Base-by-base conservation (phyloP, 2,329 filamentous ascomycete genomes). In the Curvularia verruculosa region DNA sequence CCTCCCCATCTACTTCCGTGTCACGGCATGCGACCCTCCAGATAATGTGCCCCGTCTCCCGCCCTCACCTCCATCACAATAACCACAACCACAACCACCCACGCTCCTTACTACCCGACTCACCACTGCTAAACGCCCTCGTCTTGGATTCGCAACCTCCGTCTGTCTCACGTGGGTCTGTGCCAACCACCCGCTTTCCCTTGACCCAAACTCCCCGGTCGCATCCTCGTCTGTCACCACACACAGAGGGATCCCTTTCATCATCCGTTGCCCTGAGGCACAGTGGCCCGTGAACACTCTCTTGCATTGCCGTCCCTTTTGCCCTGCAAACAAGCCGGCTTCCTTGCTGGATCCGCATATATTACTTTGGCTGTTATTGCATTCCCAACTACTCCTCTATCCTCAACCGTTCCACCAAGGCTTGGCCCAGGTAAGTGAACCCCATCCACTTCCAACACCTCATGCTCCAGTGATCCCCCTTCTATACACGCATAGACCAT, bases 321-420 rank as follows among this genome's bases (percentile, higher is more conserved):
- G 51, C 59, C 56, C 61, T 61, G 64, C 58, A 54, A 61, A 59
- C 63, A 63, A 64, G 55, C 62, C 64, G 64, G 62, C 63, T 64
- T 47, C 60, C 56, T 64, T 66, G 67, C 58, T 51, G 71, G 68
- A 72, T 75, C 65, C 63, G 71, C 68, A 64, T 70, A 72, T 72
- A 71, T 67, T 68, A 63, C 64, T 56, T 61, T 60, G 57, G 45
- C 53, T 54, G 58, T 65, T 63, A 58, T 68, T 63, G 55, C 64
- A 56, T 56, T 58, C 66, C n/a, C 62, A 63, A 60, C 57, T 66
- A 63, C 59, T 54, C 49, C 54, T 59, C 31, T 62, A 49, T 55
- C 53, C 52, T 56, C 53, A 31, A 54, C 60, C 53, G 44, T 43
- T 36, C 44, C 51, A 40, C 37, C 36, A n/a, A 43, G 39, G 28